Base-by-base conservation (phyloP, 1,284 basidiomycete species). In the Hymenochaete sp. region DNA sequence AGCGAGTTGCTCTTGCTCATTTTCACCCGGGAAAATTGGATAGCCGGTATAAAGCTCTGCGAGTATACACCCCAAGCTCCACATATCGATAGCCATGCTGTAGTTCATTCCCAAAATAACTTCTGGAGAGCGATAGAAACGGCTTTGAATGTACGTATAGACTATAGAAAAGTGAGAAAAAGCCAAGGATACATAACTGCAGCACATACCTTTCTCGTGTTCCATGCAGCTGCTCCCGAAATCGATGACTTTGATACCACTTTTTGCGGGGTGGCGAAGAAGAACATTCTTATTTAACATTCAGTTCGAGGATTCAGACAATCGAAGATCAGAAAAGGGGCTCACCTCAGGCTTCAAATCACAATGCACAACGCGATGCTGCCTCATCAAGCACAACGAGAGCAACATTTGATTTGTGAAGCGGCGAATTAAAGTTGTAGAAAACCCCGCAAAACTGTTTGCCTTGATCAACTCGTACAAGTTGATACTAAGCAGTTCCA, bases 381-480 rank as follows among this genome's bases (percentile, higher is more conserved):
- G 90, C 22, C 93, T 79, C 85, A 99, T 93, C 45, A 99, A 70
- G 33, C 83, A 79, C 27, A 99, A 72, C 3, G 92, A 93, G 60
- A 86, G 67, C 27, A 98, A 72, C 80, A 98, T 95, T 66, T 99
- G 96, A 50, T 77, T 85, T 10, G 95, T 96, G 67, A 99, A 98
- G 14, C 96, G 82, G 28, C 95, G 82, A 56, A 99, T 98, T 40
- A 99, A 72, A 8, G 77, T 78, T 0, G 95, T 97, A 24, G 93
- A 89, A 65, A 99, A 99, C 10, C 96, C 96, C 37, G 87, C 87
- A 59, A 98, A 98, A 54, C 87, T 89, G 65, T 99, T 98, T 16
- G 95, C 95, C 67, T 98, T 98, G 73, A 99, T 98, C 50, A 99
- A 72, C 67, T 98, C 96, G 68, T 98, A 99, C 42, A 99, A 71